Base-by-base conservation (phyloP, 1,284 basidiomycete genomes). In the Moniliella sp. region DNA sequence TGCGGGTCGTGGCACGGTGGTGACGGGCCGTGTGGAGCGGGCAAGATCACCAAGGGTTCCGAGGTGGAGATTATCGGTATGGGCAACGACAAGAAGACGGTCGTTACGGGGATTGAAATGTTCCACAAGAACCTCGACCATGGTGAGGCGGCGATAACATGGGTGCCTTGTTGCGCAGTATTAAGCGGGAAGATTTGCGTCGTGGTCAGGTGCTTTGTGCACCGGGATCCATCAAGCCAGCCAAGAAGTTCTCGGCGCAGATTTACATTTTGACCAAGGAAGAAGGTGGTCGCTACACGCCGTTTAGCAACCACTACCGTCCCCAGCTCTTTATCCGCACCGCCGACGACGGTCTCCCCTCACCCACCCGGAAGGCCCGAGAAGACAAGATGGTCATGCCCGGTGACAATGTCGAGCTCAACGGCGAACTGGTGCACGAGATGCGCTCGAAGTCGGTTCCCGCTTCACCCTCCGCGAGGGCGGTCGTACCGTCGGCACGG, bases 71-170 rank as follows among this genome's bases (percentile, higher is more conserved):
- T 99, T 43, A 63, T 99, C 48, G 91, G 91, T 50, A 68, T 83
- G 39, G 88, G 86, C 38, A 65, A 68, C 35, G 67, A 67, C 39
- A 66, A 83, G 64, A 94, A 91, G 72, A 91, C 88, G 9, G 88
- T 78, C 18, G 67, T 99, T 37, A 99, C 86, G 48, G 86, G 86
- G 49, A 84, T 94, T 57, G 88, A 97, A 66, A 94, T 93, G 81
- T 97, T 97, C 76, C 86, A 93, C 71, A 94, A 93, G 70, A 91
- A 99, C 67, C 73, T 99, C 41, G 91, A 97, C 35, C 74, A 84
- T 40, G 88, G 83, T 43, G 82, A 94, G 65, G 88, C 91, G 46
- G 91, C 60, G 91, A 99, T 67, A 97, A 97, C 70, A 94, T 94
- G 83, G 91, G 91, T 54, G 81, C 79, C 38, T 69, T 99, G 29